Evolutionary conservation across 805 yeast genomes (phyloP).

Genomic region (Alloascoidea africana): DNA sequence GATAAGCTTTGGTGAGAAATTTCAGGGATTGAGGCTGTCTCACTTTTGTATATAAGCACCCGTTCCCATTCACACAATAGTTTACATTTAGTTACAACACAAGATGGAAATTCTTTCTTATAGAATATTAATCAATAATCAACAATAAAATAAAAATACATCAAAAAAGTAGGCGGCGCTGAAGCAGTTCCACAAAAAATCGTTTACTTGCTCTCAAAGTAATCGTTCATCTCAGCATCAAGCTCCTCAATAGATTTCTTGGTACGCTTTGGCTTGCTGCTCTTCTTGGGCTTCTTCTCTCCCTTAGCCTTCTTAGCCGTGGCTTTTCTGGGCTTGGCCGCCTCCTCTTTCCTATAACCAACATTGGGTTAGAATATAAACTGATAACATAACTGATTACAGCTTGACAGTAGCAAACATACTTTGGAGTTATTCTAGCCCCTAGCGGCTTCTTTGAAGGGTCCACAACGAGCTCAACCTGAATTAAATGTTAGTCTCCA

Average conservation of each 20-base stretch:
- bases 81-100: no score
- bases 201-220: conserved; percentile 35
- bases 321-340: conserved; percentile 7
- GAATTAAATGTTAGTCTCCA: no score
- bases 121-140: no score
- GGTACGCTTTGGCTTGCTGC: conserved; percentile 17
- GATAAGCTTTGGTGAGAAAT: no score
- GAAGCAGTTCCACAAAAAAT: no score
- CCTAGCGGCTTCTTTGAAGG: conserved; percentile 66
- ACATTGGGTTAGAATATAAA: conserved; percentile 1
- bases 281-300: conserved; percentile 1
- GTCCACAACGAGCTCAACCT: conserved; percentile 68
- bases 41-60: no score
- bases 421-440: conserved; percentile 50
- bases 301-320: conserved; percentile 9
- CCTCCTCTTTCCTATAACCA: conserved; percentile 1
- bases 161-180: no score
- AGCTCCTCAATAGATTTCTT: conserved; percentile 81
- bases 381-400: conserved; percentile 2
- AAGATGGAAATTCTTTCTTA: no score
- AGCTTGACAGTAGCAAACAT: no score
- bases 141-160: no score
- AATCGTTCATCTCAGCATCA: conserved; percentile 97
- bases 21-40: no score
- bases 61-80: no score